Percentiles rank a stretch among this genome's conserved stretches.
phyloP scores from a whole-genome alignment of 2,329 filamentous ascomycete genomes.

The Mariannaea sp. region DNA sequence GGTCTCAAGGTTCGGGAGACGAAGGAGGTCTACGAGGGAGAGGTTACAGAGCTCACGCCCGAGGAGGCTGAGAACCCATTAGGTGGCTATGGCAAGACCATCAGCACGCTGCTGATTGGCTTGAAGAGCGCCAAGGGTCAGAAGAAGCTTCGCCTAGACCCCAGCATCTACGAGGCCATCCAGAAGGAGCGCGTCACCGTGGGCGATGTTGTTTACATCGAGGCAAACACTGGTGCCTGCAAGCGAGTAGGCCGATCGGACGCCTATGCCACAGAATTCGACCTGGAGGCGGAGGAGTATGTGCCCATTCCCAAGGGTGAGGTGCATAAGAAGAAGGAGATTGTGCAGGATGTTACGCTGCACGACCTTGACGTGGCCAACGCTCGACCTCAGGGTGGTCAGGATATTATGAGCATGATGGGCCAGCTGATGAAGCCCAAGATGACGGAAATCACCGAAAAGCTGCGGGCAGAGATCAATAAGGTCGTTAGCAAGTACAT shows the following conservation, averaged over 20 bases:
- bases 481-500: constrained; percentile 99
- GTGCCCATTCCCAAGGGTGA: constrained; percentile 98
- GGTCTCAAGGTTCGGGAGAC: constrained; percentile 96
- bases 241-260: constrained; percentile 96
- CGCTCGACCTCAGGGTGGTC: constrained; percentile 90
- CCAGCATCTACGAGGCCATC: constrained; percentile 98
- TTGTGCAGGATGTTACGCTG: constrained; percentile 96
- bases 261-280: constrained; percentile 97
- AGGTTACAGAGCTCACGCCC: constrained; percentile 95
- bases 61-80: constrained; percentile 98
- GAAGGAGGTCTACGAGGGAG: constrained; percentile 98
- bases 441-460: constrained; percentile 99
- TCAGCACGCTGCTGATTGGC: constrained; percentile 92
- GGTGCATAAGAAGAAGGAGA: constrained; percentile 99
- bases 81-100: constrained; percentile 95
- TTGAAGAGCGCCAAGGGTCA: constrained; percentile 95
- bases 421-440: constrained; percentile 99
- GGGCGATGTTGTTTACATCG: constrained; percentile 98
- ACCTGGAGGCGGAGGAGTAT: constrained; percentile 98
- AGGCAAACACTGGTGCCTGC: constrained; percentile 97
- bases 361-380: constrained; percentile 98
- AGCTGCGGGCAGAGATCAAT: constrained; percentile 94
- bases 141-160: constrained; percentile 95
- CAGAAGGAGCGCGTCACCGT: constrained; percentile 97
- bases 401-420: constrained; percentile 99